Evolutionary conservation across 768 basidiomycete species (phyloP), one percentile per base, ranked within the genome.

Genomic region (Pleurotus tuoliensis): DNA sequence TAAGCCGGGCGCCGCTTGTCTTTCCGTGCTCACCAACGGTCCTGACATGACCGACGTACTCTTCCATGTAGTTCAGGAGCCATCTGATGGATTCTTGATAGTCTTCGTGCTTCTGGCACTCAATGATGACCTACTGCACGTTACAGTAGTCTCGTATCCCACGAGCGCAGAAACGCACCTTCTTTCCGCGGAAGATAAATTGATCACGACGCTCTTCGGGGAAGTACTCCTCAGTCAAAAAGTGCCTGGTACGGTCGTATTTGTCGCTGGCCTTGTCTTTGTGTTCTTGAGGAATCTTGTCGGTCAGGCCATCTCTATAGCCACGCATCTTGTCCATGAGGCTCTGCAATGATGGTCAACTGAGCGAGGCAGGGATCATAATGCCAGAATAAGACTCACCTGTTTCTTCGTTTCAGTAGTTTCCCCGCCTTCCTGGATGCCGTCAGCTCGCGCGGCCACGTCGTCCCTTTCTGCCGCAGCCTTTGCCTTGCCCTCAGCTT

Each of bases 131-230:
- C 84, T 87, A 55, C 2, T 45, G 3, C 13, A 5, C 11, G 20
- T 20, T 20, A 2, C 20, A 20, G 20, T 20, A 20, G 20, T 20
- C 20, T 20, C 20, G 20, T 20, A 20, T 1, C 20, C 20, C 20
- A 20, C 2, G 20, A 20, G 20, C 20, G 20, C 20, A 20, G 1
- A 20, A 20, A 20, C 20, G 20, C 20, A 20, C 20, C 20, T 97
- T 98, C 79, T 98, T 98, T 5, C 84, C 80, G 11, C 96, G 83
- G 76, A 88, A 96, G 65, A 98, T 90, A 71, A 94, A 97, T 65
- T 92, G 92, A 54, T 96, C 92, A 20, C 92, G 82, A 18, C 96
- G 78, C 70, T 94, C 94, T 62, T 88, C 78, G 0, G 95, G 94
- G 79, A 97, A 94, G 62, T 88, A 89, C 39, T 95, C 90, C 48